phyloP scores from a whole-genome alignment of 1,284 basidiomycete species.

The Trametes pubescens region DNA sequence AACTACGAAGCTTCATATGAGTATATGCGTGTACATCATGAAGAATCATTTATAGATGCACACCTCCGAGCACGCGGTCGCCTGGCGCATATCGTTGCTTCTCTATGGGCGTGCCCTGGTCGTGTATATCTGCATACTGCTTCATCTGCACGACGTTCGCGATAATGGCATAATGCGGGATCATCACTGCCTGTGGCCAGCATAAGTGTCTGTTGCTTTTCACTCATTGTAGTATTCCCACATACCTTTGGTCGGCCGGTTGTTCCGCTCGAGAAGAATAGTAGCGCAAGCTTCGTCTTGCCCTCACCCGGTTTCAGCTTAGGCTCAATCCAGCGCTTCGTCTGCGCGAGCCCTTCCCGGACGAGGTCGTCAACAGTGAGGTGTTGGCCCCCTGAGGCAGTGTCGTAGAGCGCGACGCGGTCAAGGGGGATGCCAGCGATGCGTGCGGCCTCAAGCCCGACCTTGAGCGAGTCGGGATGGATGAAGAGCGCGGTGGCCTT shows the following conservation, averaged over 20 bases:
- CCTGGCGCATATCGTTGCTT: conserved; percentile 55
- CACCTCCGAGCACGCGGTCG: conserved; percentile 57
- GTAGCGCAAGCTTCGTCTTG: conserved; percentile 73
- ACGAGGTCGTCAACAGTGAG: conserved; percentile 63
- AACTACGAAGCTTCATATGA: conserved; percentile 30
- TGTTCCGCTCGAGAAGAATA: conserved; percentile 84
- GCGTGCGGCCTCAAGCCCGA: conserved; percentile 60
- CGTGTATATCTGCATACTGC: conserved; percentile 47
- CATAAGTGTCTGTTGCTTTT: background rate
- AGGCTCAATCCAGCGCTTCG: conserved; percentile 55
- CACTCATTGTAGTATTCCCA: too few relatives aligned
- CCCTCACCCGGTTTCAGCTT: conserved; percentile 68
- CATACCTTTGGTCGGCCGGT: conserved; percentile 87
- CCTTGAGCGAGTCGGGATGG: conserved; percentile 59
- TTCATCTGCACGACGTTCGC: conserved; percentile 72
- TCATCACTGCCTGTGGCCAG: conserved; percentile 25
- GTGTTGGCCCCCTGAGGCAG: conserved; percentile 19
- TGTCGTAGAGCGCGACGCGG: conserved; percentile 63
- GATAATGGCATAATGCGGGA: conserved; percentile 58
- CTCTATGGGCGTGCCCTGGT: conserved; percentile 37
- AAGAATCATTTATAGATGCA: background rate
- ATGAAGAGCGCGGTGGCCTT: conserved; percentile 66
- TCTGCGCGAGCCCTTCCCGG: conserved; percentile 55
- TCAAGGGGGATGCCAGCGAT: conserved; percentile 60
- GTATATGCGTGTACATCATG: background rate